Evolutionary conservation across 768 basidiomycete genomes (phyloP).

Genomic region (Calocybe cyanea): DNA sequence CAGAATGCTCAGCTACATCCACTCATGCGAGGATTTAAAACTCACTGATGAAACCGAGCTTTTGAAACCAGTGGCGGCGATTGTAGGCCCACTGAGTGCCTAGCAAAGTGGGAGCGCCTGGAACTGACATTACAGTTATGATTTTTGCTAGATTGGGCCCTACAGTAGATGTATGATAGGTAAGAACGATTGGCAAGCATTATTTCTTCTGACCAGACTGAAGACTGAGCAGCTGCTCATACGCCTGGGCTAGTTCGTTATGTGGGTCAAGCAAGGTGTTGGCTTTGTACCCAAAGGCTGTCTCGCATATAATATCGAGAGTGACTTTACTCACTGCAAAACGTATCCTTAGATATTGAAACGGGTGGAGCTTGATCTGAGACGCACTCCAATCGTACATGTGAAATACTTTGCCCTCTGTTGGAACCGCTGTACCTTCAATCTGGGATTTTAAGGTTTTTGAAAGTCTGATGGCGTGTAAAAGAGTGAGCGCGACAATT

Average conservation of each 20-base stretch:
- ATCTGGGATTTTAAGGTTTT: conserved; percentile 32
- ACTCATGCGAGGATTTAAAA: background rate
- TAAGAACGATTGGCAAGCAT: background rate
- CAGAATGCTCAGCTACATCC: background rate
- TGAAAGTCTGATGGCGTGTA: conserved; percentile 24
- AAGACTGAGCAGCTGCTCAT: conserved; percentile 36
- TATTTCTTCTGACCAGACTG: conserved; percentile 28
- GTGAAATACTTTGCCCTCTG: conserved; percentile 26
- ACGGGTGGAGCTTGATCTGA: background rate
- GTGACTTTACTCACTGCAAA: conserved; percentile 46
- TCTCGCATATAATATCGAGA: conserved; percentile 48
- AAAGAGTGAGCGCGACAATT: conserved; percentile 4
- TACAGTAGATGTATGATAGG: background rate
- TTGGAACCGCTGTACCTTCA: conserved; percentile 16
- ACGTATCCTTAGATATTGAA: conserved; percentile 3
- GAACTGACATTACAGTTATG: conserved; percentile 31
- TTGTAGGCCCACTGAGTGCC: conserved; percentile 33
- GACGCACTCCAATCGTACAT: conserved; percentile 47
- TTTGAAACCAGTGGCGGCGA: conserved; percentile 25
- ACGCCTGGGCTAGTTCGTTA: conserved; percentile 47
- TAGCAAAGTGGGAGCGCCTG: conserved; percentile 28
- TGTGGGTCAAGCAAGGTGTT: conserved; percentile 42
- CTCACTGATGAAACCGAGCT: conserved; percentile 8
- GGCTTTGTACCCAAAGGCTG: conserved; percentile 45
- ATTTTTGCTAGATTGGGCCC: conserved; percentile 35